Conservation (phyloP, 2,329 filamentous ascomycete species). For the Ophiognomonia clavigignenti-juglandacearum region DNA sequence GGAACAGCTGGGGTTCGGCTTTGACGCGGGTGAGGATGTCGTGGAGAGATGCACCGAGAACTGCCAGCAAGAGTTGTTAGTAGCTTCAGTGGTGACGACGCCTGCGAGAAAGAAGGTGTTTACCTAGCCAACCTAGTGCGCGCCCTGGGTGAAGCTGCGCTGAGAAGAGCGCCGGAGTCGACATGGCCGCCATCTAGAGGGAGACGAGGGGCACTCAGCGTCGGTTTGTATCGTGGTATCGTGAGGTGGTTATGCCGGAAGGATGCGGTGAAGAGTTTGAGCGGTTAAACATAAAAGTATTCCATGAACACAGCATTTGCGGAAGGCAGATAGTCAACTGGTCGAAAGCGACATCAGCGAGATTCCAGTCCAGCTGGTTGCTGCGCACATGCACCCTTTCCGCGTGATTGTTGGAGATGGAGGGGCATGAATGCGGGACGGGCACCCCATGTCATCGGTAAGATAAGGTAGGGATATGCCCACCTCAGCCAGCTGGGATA, state of each 20-base stretch:
- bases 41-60: slow-evolving; percentile 85
- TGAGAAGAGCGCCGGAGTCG: slow-evolving; percentile 40
- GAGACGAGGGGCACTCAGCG: too few species aligned
- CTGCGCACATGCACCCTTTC: slow-evolving; percentile 6
- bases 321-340: too few species aligned
- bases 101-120: not conserved
- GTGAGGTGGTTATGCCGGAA: not conserved
- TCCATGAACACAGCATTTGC: too few species aligned
- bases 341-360: too few species aligned
- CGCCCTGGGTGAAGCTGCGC: slow-evolving; percentile 64
- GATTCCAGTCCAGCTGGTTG: not conserved
- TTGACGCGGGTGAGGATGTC: slow-evolving; percentile 85
- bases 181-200: not conserved
- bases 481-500: slow-evolving; percentile 13
- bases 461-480: slow-evolving; percentile 1
- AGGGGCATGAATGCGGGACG: slow-evolving; percentile 3
- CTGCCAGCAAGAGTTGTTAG: slow-evolving; percentile 37
- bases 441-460: not conserved
- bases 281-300: too few species aligned
- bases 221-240: too few species aligned
- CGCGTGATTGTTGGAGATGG: slow-evolving; percentile 10
- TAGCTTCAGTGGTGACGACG: not conserved
- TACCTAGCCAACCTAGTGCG: slow-evolving; percentile 58
- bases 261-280: too few species aligned
- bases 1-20: slow-evolving; percentile 76